Percentiles rank a stretch among this genome's conserved stretches.
Conservation (phyloP, 805 yeast genomes). For the Wickerhamomyces rabaulensis region DNA sequence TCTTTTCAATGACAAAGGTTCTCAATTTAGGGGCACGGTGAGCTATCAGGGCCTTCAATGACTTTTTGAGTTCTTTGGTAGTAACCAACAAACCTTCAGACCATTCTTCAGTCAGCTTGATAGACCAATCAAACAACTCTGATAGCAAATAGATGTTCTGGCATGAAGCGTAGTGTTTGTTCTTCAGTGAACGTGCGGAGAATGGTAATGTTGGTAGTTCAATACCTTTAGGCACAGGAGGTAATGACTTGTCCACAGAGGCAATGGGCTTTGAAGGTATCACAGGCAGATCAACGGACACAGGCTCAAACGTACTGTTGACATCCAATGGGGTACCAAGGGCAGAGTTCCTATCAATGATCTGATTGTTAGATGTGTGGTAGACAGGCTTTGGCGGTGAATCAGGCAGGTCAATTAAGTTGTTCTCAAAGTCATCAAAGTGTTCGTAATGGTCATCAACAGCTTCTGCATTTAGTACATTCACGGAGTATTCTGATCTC, state of each 20-base stretch:
- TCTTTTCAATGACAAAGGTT: conserved; percentile 43
- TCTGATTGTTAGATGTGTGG: background rate
- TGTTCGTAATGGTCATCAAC: background rate
- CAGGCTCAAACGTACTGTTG: background rate
- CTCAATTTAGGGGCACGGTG: conserved; percentile 45
- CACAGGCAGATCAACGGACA: background rate
- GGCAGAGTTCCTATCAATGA: background rate
- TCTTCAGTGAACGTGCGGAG: conserved; percentile 41
- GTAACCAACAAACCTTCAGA: conserved; percentile 46
- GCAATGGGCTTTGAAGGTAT: background rate
- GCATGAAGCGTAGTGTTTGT: conserved; percentile 46
- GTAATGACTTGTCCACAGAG: conserved; percentile 22
- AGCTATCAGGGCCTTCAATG: conserved; percentile 46
- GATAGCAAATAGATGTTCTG: conserved; percentile 41
- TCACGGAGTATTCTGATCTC: conserved; percentile 21
- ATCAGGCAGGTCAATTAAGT: background rate
- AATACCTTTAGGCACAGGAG: conserved; percentile 35
- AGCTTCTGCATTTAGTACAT: conserved; percentile 8
- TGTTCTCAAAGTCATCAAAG: background rate
- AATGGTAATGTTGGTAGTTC: conserved; percentile 55
- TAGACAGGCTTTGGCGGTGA: background rate
- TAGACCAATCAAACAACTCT: conserved; percentile 49
- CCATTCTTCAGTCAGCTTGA: conserved; percentile 44
- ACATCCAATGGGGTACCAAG: background rate
- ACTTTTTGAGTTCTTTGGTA: conserved; percentile 45